A percentile compares a stretch with the other conserved stretches of the same genome.
Evolutionary conservation across 1,139 yeast genomes (phyloP).

Genomic region (Tardiomyces depauwii): DNA sequence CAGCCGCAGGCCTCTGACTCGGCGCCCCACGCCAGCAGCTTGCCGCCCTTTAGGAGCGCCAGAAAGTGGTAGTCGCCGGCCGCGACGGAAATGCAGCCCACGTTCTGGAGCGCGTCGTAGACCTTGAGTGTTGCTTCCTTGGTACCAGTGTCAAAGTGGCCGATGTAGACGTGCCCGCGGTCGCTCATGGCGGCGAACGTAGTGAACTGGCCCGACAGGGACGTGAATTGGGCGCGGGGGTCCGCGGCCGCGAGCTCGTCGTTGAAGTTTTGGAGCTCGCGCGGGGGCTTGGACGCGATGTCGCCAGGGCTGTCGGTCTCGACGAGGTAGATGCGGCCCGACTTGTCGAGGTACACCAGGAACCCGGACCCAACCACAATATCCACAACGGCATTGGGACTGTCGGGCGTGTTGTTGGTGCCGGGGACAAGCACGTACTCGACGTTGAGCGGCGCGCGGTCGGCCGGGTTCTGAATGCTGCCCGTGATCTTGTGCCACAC

Average conservation of each 20-base stretch:
- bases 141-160: constrained; percentile 18
- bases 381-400: constrained; percentile 36
- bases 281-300: neutral
- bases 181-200: constrained; percentile 45
- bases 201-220: constrained; percentile 12
- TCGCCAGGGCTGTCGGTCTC: constrained; percentile 15
- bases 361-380: constrained; percentile 44
- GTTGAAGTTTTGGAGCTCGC: neutral
- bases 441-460: constrained; percentile 1
- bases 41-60: constrained; percentile 51
- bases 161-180: constrained; percentile 39
- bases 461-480: neutral
- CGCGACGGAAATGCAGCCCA: constrained; percentile 43
- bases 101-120: constrained; percentile 37
- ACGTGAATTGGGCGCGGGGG: neutral
- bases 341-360: constrained; percentile 37
- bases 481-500: constrained; percentile 35
- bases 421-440: constrained; percentile 8
- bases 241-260: neutral
- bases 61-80: constrained; percentile 68
- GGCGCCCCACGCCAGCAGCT: constrained; percentile 57
- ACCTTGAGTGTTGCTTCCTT: constrained; percentile 11
- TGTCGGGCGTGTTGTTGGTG: constrained; percentile 16
- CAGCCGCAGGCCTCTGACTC: constrained; percentile 59
- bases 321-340: constrained; percentile 37